Conservation (phyloP, 352 stramenopile species). For the Globisporangium acanthophoron region DNA sequence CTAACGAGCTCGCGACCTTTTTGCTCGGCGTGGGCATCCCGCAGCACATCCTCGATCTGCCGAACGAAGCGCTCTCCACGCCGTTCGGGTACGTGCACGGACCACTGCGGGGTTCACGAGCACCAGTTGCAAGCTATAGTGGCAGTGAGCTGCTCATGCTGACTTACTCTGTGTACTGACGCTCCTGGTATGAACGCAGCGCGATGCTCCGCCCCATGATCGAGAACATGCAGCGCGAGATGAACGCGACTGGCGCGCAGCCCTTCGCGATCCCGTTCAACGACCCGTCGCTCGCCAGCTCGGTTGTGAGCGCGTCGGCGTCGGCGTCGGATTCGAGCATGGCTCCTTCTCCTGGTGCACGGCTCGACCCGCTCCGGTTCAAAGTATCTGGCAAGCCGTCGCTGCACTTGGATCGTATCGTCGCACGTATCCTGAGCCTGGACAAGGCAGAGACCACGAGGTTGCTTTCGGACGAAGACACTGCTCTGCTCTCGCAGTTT, state of each 20-base stretch:
- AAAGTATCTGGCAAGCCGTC: conserved; percentile 45
- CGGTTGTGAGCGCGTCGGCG: background rate
- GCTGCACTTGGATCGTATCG: conserved; percentile 44
- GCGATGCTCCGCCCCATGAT: conserved; percentile 79
- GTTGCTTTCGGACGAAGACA: conserved; percentile 26
- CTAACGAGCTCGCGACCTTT: conserved; percentile 87
- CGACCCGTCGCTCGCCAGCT: conserved; percentile 29
- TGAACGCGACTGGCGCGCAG: conserved; percentile 45
- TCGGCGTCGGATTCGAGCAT: conserved; percentile 3
- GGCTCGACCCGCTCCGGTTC: conserved; percentile 25
- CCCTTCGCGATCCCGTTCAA: conserved; percentile 74
- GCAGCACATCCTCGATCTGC: conserved; percentile 86
- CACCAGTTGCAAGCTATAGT: background rate
- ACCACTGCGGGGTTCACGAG: no score
- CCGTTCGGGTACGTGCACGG: conserved; percentile 76
- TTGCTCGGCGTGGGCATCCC: conserved; percentile 86
- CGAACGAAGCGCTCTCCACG: conserved; percentile 82
- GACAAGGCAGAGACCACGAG: conserved; percentile 13
- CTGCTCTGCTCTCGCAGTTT: conserved; percentile 26
- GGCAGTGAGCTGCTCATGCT: no score
- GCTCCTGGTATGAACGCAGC: conserved; percentile 15
- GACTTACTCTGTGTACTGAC: no score
- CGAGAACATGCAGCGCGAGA: conserved; percentile 80
- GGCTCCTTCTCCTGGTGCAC: conserved; percentile 12
- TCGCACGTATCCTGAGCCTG: conserved; percentile 32